Conservation (phyloP, 2,329 filamentous ascomycete genomes). For the Magnaporthiopsis incrustans region DNA sequence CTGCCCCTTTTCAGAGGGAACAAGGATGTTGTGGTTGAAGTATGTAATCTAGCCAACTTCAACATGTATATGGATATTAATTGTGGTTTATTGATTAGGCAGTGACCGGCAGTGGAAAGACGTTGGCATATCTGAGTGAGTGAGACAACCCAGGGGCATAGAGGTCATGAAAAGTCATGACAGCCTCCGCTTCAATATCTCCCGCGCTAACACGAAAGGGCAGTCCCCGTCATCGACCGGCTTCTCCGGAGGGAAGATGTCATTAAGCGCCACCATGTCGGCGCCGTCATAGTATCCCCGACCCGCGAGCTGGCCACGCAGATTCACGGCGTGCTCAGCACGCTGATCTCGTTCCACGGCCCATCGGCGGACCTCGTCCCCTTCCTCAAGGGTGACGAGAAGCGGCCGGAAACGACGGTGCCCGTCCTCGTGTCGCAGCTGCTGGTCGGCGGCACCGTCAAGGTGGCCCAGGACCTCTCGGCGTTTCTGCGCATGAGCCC, state of each 20-base stretch:
- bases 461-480: conserved; percentile 78
- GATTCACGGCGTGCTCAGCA: conserved; percentile 73
- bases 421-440: conserved; percentile 39
- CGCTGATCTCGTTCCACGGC: conserved; percentile 73
- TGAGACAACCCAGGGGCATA: neutral
- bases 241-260: conserved; percentile 73
- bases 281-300: conserved; percentile 84
- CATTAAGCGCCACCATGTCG: conserved; percentile 82
- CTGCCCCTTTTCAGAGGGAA: conserved; percentile 83
- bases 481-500: conserved; percentile 76
- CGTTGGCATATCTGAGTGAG: conserved; percentile 57
- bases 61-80: conserved; percentile 5
- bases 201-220: neutral
- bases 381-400: conserved; percentile 45
- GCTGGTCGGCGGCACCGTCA: conserved; percentile 69
- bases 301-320: conserved; percentile 89
- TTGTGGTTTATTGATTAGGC: conserved; percentile 5
- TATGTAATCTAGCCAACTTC: conserved; percentile 18
- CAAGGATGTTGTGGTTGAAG: conserved; percentile 88
- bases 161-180: neutral
- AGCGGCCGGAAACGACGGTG: conserved; percentile 37
- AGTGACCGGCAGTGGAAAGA: conserved; percentile 65
- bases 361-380: conserved; percentile 62
- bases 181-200: neutral
- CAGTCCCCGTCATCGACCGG: conserved; percentile 72